These are phyloP conservation scores for Ramaria sp. DNA, from an alignment of 768 basidiomycete genomes.

Conservation along the genomic window DNA sequence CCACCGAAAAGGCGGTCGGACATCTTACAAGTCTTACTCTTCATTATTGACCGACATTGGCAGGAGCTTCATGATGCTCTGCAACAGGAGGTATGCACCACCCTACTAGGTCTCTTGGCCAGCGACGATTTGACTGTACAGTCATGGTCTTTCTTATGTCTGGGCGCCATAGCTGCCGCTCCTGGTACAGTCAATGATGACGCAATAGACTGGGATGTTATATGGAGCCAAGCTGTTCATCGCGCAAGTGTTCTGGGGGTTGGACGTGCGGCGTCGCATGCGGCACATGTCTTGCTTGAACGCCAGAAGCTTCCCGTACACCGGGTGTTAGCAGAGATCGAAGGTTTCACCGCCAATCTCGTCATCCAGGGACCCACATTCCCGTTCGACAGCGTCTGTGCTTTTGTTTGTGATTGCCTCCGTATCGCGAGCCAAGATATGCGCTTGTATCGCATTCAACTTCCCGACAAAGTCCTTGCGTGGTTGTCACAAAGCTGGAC, in stretches of 20 bases:
- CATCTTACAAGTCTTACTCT: conserved; percentile 70
- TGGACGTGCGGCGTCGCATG: conserved; percentile 73
- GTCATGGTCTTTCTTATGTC: conserved; percentile 76
- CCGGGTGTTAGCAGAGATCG: conserved; percentile 60
- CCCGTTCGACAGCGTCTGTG: conserved; percentile 85
- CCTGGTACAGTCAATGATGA: conserved; percentile 19
- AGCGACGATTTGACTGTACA: conserved; percentile 57
- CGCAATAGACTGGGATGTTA: conserved; percentile 52
- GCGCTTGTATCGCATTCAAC: conserved; percentile 67
- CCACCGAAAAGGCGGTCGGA: conserved; percentile 16
- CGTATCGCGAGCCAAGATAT: conserved; percentile 70
- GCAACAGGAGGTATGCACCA: conserved; percentile 42
- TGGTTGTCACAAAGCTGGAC: conserved; percentile 56
- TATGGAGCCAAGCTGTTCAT: conserved; percentile 79
- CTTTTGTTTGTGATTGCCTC: conserved; percentile 62
- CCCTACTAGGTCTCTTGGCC: conserved; percentile 50
- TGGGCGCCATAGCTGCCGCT: conserved; percentile 58
- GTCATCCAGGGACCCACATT: conserved; percentile 83
- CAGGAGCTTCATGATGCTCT: conserved; percentile 42
- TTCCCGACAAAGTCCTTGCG: conserved; percentile 76
- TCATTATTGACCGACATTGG: conserved; percentile 80
- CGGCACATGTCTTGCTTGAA: conserved; percentile 43
- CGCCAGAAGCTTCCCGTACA: conserved; percentile 34
- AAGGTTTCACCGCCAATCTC: conserved; percentile 68
- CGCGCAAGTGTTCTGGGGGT: conserved; percentile 55